Evolutionary conservation across 1,284 basidiomycete species (phyloP), one percentile per base, ranked within the genome.

Genomic region (Grifola frondosa): DNA sequence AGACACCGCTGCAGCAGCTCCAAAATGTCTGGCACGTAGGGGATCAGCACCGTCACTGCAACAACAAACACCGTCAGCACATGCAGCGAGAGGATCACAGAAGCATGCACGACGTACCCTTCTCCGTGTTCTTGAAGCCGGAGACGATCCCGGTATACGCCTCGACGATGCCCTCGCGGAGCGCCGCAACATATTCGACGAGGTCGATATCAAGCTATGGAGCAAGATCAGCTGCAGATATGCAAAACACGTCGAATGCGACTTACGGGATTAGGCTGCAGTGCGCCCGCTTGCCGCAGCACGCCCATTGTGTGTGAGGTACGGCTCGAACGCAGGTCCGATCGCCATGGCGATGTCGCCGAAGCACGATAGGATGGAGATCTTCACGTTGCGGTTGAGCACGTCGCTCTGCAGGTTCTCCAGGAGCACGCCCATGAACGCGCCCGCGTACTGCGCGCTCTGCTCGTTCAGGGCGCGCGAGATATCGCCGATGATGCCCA

Each of bases 321-420:
- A 99, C 2, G 93, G 93, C 59, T 91, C 88, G 64, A 97, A 99
- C 10, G 74, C 74, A 8, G 80, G 70, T 1, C 92, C 93, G 50
- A 97, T 88, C 1, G 97, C 95, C 17, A 99, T 76, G 7, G 95
- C 96, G 53, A 99, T 89, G 64, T 99, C 96, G 26, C 97, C 97
- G 60, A 99, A 99, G 67, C 91, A 94, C 12, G 90, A 87, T 48
- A 99, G 71, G 56, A 98, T 93, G 12, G 89, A 87, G 31, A 98
- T 96, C 77, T 99, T 99, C 62, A 98, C 97, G 54, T 89, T 91
- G 42, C 96, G 81, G 63, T 94, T 90, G 46, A 99, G 75, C 28
- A 92, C 83, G 0, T 95, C 87, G 56, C 89, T 94, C 66, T 93
- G 90, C 40, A 99, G 74, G 60, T 97, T 93, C 66, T 95, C 90